Evolutionary conservation across 495 filamentous ascomycete species (phyloP).

Genomic region (Talaromyces liani): DNA sequence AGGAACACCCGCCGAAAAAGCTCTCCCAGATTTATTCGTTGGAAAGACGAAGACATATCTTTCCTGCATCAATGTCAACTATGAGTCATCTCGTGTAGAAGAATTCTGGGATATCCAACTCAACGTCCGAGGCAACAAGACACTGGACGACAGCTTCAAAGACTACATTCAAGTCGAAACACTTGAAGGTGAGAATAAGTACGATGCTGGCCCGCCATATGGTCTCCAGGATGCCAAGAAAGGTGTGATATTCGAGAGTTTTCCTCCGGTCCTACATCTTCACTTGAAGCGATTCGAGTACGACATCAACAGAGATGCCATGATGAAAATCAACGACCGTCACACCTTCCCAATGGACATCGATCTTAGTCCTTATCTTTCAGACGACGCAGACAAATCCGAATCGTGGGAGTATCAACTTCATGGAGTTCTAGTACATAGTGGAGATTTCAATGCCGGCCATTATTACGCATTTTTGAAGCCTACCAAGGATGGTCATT

Average conservation of each 20-base stretch:
- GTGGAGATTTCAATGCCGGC: conserved; percentile 93
- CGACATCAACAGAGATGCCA: conserved; percentile 86
- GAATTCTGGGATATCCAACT: conserved; percentile 99
- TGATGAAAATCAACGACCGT: conserved; percentile 99
- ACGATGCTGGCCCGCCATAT: conserved; percentile 79
- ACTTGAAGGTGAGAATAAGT: conserved; percentile 97
- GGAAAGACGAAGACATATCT: conserved; percentile 98
- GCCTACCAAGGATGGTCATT: conserved; percentile 82
- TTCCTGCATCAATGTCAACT: conserved; percentile 95
- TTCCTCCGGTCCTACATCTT: conserved; percentile 89
- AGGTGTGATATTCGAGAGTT: conserved; percentile 92
- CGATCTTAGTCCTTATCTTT: conserved; percentile 82
- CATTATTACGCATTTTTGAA: conserved; percentile 99
- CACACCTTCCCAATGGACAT: conserved; percentile 95
- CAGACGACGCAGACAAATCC: conserved; percentile 76
- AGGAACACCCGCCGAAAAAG: conserved; percentile 89
- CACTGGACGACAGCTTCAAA: conserved; percentile 86
- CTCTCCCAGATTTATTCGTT: conserved; percentile 81
- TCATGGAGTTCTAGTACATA: conserved; percentile 94
- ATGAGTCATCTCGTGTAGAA: conserved; percentile 87
- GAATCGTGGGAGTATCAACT: conserved; percentile 87
- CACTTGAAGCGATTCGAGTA: conserved; percentile 99
- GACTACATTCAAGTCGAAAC: conserved; percentile 96
- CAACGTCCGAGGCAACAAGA: conserved; percentile 90
- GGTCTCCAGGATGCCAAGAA: conserved; percentile 95